A percentile compares a stretch with the other conserved stretches of the same genome.
Evolutionary conservation across 306 rosid species (phyloP).

Genomic region (Herpetospermum pedunculosum): DNA sequence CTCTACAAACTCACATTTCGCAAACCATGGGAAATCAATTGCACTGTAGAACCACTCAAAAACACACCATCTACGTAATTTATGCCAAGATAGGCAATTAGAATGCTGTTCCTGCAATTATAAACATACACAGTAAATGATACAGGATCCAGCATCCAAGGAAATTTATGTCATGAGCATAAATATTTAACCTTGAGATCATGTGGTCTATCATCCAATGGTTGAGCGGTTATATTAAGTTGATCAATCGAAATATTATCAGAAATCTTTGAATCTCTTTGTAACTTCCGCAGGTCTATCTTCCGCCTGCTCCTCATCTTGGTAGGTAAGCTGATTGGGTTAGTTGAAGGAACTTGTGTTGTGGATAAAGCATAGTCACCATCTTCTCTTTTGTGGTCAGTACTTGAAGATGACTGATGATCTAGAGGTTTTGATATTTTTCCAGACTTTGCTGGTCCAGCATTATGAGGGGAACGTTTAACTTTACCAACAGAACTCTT

Average conservation of each 20-base stretch:
- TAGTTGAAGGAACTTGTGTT: conserved; percentile 30
- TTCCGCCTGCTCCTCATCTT: conserved; percentile 45
- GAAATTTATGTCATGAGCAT: conserved; percentile 1
- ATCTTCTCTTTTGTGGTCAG: conserved; percentile 30
- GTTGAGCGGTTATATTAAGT: conserved; percentile 18
- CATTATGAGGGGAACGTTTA: conserved; percentile 45
- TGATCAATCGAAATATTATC: conserved; percentile 27
- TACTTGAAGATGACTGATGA: conserved; percentile 29
- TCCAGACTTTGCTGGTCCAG: conserved; percentile 34
- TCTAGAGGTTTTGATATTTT: conserved; percentile 35
- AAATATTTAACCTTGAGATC: conserved; percentile 41
- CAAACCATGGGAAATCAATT: conserved; percentile 94
- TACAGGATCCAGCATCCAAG: neutral
- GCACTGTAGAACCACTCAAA: conserved; percentile 98
- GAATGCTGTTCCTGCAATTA: conserved; percentile 54
- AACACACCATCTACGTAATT: conserved; percentile 69
- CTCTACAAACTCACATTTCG: conserved; percentile 83
- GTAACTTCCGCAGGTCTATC: conserved; percentile 40
- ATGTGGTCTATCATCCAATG: conserved; percentile 17
- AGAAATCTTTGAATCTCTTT: conserved; percentile 24
- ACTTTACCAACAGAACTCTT: conserved; percentile 48
- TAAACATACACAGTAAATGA: neutral
- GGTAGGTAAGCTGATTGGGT: conserved; percentile 30
- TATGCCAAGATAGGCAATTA: conserved; percentile 54
- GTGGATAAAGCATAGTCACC: conserved; percentile 34